Evolutionary conservation across 306 rosid genomes (phyloP), one percentile per base, ranked within the genome.

Genomic region (Geum urbanum): DNA sequence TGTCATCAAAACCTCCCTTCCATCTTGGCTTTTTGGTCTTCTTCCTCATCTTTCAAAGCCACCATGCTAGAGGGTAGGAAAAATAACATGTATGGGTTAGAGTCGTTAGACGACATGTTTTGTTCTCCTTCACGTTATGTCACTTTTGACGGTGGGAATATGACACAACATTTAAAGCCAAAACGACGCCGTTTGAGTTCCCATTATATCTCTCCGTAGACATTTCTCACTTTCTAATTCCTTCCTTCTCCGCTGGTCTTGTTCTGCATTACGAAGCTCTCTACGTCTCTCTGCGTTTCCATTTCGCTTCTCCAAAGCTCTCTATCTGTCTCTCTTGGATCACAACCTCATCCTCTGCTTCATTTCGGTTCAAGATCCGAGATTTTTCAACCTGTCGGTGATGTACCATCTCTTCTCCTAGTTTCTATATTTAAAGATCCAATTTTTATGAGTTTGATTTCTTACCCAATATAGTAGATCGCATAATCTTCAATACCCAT

Each of bases 371-470:
- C 80, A 77, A 79, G 72, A 79, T 79, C 77, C 55, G 41, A 37
- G 61, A 74, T 70, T 43, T 58, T 74, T 58, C 19, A 47, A n/a
- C 35, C 19, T 72, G 84, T 76, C 80, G 84, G 86, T 81, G 88
- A 76, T 74, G 81, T 72, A 60, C 70, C 72, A 65, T 66, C 71
- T 71, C 56, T 71, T 46, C 55, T 27, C 4, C 18, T 22, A 18
- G 61, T 32, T 37, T 52, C 9, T 55, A 52, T n/a, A 64, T 37
- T 52, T 71, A 41, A 43, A 14, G 63, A 27, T 55, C 50, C 46
- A 64, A 46, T 71, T 79, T 79, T 74, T 37, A 43, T 19, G 27
- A 52, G 16, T n/a, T 51, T 32, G 4, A 24, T 18, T 70, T 45
- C 20, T 14, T 37, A 35, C 32, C 48, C 11, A 6, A 4, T 35